A percentile compares a stretch with the other conserved stretches of the same genome.
Conservation (phyloP, 1,284 basidiomycete species). For the Ustilago shanxiensis region DNA sequence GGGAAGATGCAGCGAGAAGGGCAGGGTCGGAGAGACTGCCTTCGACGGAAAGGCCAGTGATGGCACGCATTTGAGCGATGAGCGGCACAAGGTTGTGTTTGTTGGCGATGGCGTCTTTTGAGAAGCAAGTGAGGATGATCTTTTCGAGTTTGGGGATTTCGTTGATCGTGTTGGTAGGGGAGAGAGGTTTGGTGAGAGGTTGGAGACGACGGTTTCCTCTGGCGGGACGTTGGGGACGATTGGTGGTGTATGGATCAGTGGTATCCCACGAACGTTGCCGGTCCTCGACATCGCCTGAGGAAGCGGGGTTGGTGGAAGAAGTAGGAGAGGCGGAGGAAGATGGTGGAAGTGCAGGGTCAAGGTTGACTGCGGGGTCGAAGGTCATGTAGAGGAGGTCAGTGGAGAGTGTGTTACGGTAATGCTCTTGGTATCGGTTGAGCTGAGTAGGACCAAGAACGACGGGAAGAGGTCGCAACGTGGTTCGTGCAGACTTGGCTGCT, state of each 20-base stretch:
- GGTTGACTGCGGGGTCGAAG: conserved; percentile 74
- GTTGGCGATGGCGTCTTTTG: conserved; percentile 76
- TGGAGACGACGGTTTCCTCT: conserved; percentile 74
- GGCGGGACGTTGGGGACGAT: conserved; percentile 78
- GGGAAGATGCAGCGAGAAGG: conserved; percentile 7
- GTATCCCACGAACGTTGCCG: conserved; percentile 79
- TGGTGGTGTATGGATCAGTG: conserved; percentile 81
- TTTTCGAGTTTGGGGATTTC: conserved; percentile 79
- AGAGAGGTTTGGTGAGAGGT: conserved; percentile 56
- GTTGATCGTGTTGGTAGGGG: conserved; percentile 36
- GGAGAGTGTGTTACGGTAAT: conserved; percentile 85
- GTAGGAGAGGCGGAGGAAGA: conserved; percentile 23
- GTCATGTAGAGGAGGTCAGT: conserved; percentile 95
- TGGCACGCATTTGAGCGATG: conserved; percentile 86
- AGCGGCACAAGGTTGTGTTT: conserved; percentile 83
- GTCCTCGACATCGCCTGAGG: conserved; percentile 23
- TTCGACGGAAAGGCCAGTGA: conserved; percentile 82
- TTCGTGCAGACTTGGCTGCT: conserved; percentile 41
- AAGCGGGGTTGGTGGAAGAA: conserved; percentile 10
- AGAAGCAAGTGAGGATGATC: conserved; percentile 74
- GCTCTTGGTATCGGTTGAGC: conserved; percentile 81
- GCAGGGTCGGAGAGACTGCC: conserved; percentile 57
- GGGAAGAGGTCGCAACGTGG: conserved; percentile 50
- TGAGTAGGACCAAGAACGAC: conserved; percentile 75
- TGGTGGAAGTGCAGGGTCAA: conserved; percentile 16